These are phyloP conservation scores for Neurospora sublineolata DNA, from an alignment of 495 filamentous ascomycete species.

Conservation along the genomic window DNA sequence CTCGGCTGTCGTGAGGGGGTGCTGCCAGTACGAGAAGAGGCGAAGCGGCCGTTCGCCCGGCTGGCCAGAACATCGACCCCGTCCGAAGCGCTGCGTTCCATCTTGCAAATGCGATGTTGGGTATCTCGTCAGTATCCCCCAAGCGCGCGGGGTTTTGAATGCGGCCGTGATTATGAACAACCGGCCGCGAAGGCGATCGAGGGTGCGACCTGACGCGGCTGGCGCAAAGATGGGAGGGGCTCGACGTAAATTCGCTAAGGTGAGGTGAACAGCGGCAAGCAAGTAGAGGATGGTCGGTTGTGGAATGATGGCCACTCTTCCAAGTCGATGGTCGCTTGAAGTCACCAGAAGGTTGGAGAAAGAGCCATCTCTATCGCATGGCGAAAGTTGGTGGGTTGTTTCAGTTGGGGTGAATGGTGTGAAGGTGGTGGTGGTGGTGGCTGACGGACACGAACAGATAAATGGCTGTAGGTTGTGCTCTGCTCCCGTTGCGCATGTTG, in stretches of 20 bases:
- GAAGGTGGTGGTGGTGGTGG: background rate
- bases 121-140: background rate
- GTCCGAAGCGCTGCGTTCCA: conserved; percentile 16
- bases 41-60: conserved; percentile 10
- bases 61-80: conserved; percentile 1
- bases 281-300: background rate
- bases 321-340: background rate
- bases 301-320: background rate
- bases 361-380: background rate
- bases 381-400: background rate
- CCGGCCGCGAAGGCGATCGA: background rate
- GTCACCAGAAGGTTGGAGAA: background rate
- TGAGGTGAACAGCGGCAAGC: background rate
- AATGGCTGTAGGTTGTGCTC: background rate
- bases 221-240: background rate
- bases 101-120: conserved; percentile 1
- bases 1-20: conserved; percentile 14
- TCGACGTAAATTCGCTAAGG: background rate
- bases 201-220: background rate
- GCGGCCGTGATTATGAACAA: background rate
- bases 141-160: background rate
- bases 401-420: background rate
- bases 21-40: conserved; percentile 14
- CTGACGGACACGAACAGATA: background rate
- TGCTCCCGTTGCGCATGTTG: background rate